Conservation (phyloP, 371 early-diverging fungal genomes). For the Synchytrium microbalum region DNA sequence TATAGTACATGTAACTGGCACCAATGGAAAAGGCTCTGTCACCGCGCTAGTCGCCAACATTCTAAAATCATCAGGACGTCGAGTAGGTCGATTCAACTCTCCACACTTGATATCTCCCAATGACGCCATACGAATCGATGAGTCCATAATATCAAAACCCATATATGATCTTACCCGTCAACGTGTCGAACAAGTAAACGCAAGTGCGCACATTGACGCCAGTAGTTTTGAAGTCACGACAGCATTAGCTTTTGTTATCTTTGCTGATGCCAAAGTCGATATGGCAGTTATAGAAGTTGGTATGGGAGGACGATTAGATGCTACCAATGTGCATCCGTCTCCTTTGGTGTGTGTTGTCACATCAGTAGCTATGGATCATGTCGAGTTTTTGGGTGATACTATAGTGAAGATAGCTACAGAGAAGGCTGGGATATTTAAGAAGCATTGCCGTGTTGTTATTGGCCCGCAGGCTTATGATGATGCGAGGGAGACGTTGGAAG, state of each 20-base stretch:
- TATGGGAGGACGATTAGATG: slow-evolving; percentile 70
- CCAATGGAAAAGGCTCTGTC: slow-evolving; percentile 77
- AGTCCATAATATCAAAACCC: slow-evolving; percentile 29
- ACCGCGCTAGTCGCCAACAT: slow-evolving; percentile 52
- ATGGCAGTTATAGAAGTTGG: slow-evolving; percentile 76
- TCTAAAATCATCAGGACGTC: slow-evolving; percentile 29
- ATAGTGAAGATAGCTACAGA: slow-evolving; percentile 59
- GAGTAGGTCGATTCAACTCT: slow-evolving; percentile 62
- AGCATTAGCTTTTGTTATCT: slow-evolving; percentile 43
- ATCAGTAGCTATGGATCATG: slow-evolving; percentile 66
- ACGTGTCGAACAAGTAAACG: slow-evolving; percentile 11
- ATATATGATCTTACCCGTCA: slow-evolving; percentile 36
- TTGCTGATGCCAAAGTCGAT: slow-evolving; percentile 49
- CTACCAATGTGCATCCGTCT: slow-evolving; percentile 61
- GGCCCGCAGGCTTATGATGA: slow-evolving; percentile 20
- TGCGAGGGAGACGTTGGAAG: background rate
- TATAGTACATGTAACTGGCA: slow-evolving; percentile 72
- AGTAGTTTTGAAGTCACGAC: slow-evolving; percentile 56
- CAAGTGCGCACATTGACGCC: slow-evolving; percentile 22
- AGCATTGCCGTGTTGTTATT: slow-evolving; percentile 19
- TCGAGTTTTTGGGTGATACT: slow-evolving; percentile 58
- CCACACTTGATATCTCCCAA: slow-evolving; percentile 64
- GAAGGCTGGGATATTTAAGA: slow-evolving; percentile 71
- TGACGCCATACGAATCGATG: slow-evolving; percentile 59
- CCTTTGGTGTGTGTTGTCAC: slow-evolving; percentile 51